phyloP scores from a whole-genome alignment of 2,329 filamentous ascomycete species.

The Pseudogymnoascus sp. region DNA sequence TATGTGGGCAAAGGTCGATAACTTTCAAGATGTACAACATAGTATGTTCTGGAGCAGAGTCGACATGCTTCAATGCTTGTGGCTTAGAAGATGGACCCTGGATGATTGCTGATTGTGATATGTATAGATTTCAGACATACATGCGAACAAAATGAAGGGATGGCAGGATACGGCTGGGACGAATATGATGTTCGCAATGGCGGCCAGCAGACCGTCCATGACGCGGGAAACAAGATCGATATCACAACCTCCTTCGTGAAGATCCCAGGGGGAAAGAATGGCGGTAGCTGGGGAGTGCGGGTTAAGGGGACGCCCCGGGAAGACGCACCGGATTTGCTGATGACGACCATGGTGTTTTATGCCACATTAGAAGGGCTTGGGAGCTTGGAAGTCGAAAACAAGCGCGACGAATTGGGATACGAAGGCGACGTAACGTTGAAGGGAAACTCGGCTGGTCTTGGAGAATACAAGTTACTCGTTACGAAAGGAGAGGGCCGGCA shows the following conservation, averaged over 20 bases:
- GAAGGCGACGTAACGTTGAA: constrained; percentile 57
- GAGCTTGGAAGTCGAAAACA: constrained; percentile 51
- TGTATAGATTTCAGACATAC: constrained; percentile 75
- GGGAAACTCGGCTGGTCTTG: constrained; percentile 64
- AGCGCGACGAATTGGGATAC: constrained; percentile 45
- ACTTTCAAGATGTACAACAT: constrained; percentile 64
- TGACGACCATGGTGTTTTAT: constrained; percentile 76
- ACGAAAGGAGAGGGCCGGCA: constrained; percentile 60
- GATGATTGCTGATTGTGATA: not conserved
- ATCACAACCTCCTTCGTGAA: constrained; percentile 92
- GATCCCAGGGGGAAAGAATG: constrained; percentile 73
- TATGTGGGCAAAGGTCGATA: constrained; percentile 82
- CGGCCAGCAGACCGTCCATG: constrained; percentile 83
- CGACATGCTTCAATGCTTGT: not conserved
- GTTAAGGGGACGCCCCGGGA: constrained; percentile 73
- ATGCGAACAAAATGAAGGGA: constrained; percentile 89
- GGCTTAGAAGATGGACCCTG: not conserved
- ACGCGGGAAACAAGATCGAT: constrained; percentile 79
- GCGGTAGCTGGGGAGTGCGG: constrained; percentile 85
- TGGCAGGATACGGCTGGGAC: constrained; percentile 96
- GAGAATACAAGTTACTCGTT: constrained; percentile 70
- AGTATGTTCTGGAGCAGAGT: constrained; percentile 44
- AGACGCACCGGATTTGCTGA: constrained; percentile 57
- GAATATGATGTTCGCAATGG: constrained; percentile 87
- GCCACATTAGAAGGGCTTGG: constrained; percentile 70